These are phyloP conservation scores for Paspalum notatum DNA, from an alignment of 176 grass and related monocot genomes.

Conservation along the genomic window DNA sequence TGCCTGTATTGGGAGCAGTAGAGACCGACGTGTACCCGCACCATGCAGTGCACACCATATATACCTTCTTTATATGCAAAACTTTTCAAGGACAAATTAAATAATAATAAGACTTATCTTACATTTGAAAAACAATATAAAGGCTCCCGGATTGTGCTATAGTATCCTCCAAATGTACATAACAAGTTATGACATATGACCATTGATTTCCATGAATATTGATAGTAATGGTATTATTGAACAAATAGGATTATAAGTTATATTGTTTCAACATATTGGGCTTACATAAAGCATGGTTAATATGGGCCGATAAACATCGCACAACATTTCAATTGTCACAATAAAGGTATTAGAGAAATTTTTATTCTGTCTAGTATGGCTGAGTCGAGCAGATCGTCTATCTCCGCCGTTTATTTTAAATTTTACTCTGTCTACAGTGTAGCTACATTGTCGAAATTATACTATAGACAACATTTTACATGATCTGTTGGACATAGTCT, in stretches of 20 bases:
- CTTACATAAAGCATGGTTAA: neutral
- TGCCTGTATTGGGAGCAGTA: too few relatives aligned
- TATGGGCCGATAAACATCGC: neutral
- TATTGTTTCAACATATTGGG: neutral
- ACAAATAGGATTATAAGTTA: neutral
- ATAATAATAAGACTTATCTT: neutral
- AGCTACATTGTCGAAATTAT: too few relatives aligned
- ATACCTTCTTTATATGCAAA: neutral
- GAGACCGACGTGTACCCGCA: too few relatives aligned
- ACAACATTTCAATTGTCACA: neutral
- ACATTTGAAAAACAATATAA: neutral
- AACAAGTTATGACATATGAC: neutral
- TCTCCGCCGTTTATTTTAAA: too few relatives aligned
- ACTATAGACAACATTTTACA: too few relatives aligned
- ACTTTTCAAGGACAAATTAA: neutral
- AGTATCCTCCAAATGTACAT: neutral
- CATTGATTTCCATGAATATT: neutral
- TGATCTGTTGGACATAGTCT: too few relatives aligned
- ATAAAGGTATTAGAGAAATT: neutral
- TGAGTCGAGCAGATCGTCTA: too few relatives aligned
- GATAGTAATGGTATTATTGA: neutral
- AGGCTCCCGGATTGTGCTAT: neutral
- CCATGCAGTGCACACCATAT: too few relatives aligned
- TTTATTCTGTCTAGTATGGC: too few relatives aligned
- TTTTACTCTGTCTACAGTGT: too few relatives aligned